A percentile compares a stretch with the other conserved stretches of the same genome.
These are phyloP conservation scores for Entomophthora muscae DNA, from an alignment of 371 early-diverging fungal genomes.

Conservation along the genomic window DNA sequence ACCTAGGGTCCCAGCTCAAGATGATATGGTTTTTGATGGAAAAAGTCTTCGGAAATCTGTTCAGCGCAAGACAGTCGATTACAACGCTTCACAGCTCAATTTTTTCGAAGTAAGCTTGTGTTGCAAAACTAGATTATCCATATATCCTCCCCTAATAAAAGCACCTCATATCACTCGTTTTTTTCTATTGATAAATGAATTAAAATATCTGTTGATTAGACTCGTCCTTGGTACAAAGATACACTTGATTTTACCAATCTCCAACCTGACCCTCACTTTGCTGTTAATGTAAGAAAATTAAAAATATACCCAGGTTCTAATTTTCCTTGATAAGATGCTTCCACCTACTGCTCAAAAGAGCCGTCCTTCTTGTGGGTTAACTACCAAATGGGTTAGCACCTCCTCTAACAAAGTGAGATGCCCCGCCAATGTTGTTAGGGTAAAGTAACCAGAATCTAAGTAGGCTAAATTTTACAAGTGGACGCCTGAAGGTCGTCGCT, in stretches of 20 bases:
- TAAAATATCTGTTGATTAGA: too few relatives aligned
- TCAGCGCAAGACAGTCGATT: conserved; percentile 90
- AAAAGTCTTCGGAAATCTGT: conserved; percentile 91
- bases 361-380: conserved; percentile 32
- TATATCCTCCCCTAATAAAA: too few relatives aligned
- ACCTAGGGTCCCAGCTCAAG: conserved; percentile 6
- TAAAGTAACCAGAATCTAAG: conserved; percentile 17
- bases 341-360: conserved; percentile 8
- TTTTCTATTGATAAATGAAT: too few relatives aligned
- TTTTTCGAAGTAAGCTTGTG: conserved; percentile 46
- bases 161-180: too few relatives aligned
- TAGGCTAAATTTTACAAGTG: conserved; percentile 32
- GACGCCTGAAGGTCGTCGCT: conserved; percentile 97
- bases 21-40: conserved; percentile 49
- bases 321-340: background rate
- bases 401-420: conserved; percentile 94
- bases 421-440: conserved; percentile 89
- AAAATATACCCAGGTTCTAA: background rate
- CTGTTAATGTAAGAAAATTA: conserved; percentile 47
- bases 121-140: too few relatives aligned
- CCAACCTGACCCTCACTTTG: conserved; percentile 75
- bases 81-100: conserved; percentile 68
- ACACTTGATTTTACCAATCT: conserved; percentile 38
- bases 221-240: conserved; percentile 38
- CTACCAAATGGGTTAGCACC: conserved; percentile 90